phyloP scores from a whole-genome alignment of 805 yeast genomes.

The Saccharomycopsis synnaedendra region DNA sequence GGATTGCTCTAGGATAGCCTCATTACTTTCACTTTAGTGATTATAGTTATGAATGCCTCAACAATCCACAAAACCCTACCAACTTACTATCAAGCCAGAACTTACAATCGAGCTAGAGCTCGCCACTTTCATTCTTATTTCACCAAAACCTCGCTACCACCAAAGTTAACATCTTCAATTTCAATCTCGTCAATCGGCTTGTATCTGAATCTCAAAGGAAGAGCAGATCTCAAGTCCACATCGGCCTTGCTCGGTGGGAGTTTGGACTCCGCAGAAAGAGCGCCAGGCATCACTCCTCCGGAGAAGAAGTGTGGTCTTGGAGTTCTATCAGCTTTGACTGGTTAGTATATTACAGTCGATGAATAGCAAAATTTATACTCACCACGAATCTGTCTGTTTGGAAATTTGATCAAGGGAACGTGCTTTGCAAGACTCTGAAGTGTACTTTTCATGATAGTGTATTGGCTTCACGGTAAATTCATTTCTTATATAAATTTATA shows the following conservation, averaged over 20 bases:
- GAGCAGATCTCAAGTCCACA: constrained; percentile 30
- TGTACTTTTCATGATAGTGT: constrained; percentile 23
- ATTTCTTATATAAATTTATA: no score
- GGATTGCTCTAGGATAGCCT: no score
- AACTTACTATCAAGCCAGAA: no score
- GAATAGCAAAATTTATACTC: background rate
- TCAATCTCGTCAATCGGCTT: constrained; percentile 52
- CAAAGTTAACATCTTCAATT: constrained; percentile 65
- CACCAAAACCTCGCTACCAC: constrained; percentile 57
- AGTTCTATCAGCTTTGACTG: constrained; percentile 14
- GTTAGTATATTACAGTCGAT: background rate
- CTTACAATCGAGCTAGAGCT: no score
- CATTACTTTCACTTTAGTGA: no score
- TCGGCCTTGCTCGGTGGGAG: background rate
- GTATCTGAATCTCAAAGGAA: constrained; percentile 70
- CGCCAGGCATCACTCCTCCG: constrained; percentile 31
- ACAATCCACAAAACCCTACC: no score
- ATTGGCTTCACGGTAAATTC: no score
- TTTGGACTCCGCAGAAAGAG: background rate
- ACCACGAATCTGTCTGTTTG: constrained; percentile 14
- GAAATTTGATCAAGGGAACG: constrained; percentile 67
- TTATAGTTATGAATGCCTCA: no score
- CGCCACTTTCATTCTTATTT: background rate
- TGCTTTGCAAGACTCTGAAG: constrained; percentile 21
- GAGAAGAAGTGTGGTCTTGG: constrained; percentile 32